These are phyloP conservation scores for Rhodotorula mucilaginosa DNA, from an alignment of 1,284 basidiomycete genomes.

Conservation along the genomic window DNA sequence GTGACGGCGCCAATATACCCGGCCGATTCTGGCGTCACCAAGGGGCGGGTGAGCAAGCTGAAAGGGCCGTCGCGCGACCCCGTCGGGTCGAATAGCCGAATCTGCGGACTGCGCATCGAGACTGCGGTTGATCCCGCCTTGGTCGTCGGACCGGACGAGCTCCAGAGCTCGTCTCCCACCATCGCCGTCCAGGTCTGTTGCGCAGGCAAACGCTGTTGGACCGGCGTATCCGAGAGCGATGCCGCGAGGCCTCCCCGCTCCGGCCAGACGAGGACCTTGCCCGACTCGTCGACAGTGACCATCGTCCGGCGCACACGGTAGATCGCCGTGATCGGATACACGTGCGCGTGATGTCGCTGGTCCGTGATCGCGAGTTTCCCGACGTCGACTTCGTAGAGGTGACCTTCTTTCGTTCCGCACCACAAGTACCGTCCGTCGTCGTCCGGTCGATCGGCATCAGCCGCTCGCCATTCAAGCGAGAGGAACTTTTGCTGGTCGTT, in stretches of 20 bases:
- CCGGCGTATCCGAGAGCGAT: conserved; percentile 48
- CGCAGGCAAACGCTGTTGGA: conserved; percentile 70
- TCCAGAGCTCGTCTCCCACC: conserved; percentile 75
- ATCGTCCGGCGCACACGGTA: conserved; percentile 67
- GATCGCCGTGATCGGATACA: conserved; percentile 66
- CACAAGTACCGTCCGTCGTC: conserved; percentile 61
- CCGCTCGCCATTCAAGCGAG: conserved; percentile 69
- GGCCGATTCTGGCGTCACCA: conserved; percentile 40
- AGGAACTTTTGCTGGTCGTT: conserved; percentile 61
- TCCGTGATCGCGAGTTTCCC: conserved; percentile 59
- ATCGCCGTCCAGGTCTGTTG: conserved; percentile 75
- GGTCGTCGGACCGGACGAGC: conserved; percentile 54
- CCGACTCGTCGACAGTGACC: conserved; percentile 75
- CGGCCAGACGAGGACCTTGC: conserved; percentile 70
- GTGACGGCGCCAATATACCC: conserved; percentile 68
- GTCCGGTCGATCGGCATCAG: conserved; percentile 52
- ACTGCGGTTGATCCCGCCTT: conserved; percentile 50
- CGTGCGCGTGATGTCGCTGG: conserved; percentile 62
- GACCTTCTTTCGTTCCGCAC: conserved; percentile 85
- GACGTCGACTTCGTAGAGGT: conserved; percentile 75
- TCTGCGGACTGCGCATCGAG: conserved; percentile 60
- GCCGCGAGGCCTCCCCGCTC: conserved; percentile 8
- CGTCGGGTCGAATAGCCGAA: conserved; percentile 74
- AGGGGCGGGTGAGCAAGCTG: conserved; percentile 34
- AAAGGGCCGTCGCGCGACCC: conserved; percentile 45